Base-by-base conservation (phyloP, 2,329 filamentous ascomycete genomes). In the Trichoderma hamatum region DNA sequence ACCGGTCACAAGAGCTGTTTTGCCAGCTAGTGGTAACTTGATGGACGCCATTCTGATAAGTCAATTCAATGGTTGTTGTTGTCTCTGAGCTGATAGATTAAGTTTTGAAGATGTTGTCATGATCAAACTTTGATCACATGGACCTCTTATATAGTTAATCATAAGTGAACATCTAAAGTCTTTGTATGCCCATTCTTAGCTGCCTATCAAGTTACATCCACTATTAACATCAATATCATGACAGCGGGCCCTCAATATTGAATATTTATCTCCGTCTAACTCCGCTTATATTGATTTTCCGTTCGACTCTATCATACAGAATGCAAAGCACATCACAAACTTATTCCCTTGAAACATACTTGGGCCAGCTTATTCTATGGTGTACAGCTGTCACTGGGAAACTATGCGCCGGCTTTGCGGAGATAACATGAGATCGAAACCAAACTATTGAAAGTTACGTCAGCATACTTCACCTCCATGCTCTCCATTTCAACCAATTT, bases 1-100 rank as follows among this genome's bases (percentile, higher is more conserved):
- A 16, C 61, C 61, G n/a, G 61, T 64, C 9, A 64, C 61, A 26
- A 64, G 61, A 28, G 61, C 61, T 10, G 61, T 54, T 5, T 54
- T 64, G 14, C 61, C 61, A 16, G 16, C 30, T 36, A 64, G 61
- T 0, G 61, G 30, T 28, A 64, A 19, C 11, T 64, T 32, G 21
- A 54, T 5, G 7, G 49, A 28, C 13, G 61, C 24, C 61, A 64
- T 64, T 28, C 10, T 54, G 2, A 26, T 16, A n/a, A 2, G 51
- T 5, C 0, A 2, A 0, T 36, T 36, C 2, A 4, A 3, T 63
- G 14, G 19, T 34, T 36, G 14, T 13, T 11, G 11, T 24, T 49
- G 46, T 10, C 3, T 13, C 10, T 21, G 13, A 49, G 21, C 9
- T 49, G 4, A 21, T 13, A 5, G 46, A 11, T 49, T 1, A 24